Base-by-base conservation (phyloP, 1,139 yeast genomes). In the Yamadazyma dendronema region DNA sequence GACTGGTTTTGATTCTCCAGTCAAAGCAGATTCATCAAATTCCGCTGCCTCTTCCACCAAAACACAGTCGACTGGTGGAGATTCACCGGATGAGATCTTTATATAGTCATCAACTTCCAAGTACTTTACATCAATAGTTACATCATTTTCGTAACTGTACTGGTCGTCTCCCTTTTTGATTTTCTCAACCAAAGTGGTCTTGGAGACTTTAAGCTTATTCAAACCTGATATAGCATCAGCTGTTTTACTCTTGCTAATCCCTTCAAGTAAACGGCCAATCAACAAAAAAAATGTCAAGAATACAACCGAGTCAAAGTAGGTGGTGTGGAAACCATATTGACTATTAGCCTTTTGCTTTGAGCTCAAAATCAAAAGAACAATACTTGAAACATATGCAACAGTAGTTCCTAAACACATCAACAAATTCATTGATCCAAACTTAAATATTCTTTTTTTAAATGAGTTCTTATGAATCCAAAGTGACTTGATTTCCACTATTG, bases 261-360 rank as follows among this genome's bases (percentile, higher is more conserved):
- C 71, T 53, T 84, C 94, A 35, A 84, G 65, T 29, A 81, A 61
- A 34, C 88, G 70, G 2, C 94, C 94, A 46, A 83, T 77, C 35
- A 84, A 65, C 39, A 84, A 61, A 56, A 84, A 84, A 50, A 84
- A 77, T 0, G 89, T 76, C 46, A 84, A 65, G 50, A 84, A 84
- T 3, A 84, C 88, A 27, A 84, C 92, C 1, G 90, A 80, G 53
- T 84, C 94, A 55, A 84, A 84, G 50, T 82, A 84, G 0, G 87
- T 79, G 1, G 85, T 79, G 17, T 79, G 72, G 39, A 72, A 72
- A 0, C 81, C 86, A 48, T 45, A 52, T n/a, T 47, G 46, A 8
- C 53, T 42, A 39, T 38, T 44, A 2, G 57, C 52, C 4, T 55
- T 40, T 17, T 69, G 62, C 22, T 52, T 54, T 0, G 86, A 73